Conservation (phyloP, 1,284 basidiomycete species). For the Pyrrhoderma noxium region DNA sequence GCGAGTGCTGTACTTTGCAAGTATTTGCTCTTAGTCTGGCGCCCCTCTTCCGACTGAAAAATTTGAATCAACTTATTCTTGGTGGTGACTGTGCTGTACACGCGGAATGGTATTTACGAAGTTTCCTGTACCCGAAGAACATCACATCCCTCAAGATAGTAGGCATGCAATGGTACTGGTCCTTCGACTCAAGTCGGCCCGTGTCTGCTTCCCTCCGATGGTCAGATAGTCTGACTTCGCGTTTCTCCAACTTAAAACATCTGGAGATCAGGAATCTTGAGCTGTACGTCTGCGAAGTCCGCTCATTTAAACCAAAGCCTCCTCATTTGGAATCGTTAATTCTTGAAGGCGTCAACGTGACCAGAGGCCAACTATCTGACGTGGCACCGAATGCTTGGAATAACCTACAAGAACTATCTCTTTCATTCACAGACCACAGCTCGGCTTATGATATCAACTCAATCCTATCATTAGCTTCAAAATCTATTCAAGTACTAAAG, state of each 20-base stretch:
- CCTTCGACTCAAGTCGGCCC: not conserved
- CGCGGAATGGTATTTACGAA: conserved; percentile 7
- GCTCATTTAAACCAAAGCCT: not conserved
- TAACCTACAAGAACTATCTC: conserved; percentile 2
- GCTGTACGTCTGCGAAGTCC: conserved; percentile 1
- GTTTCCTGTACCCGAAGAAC: not conserved
- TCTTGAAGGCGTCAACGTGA: conserved; percentile 5
- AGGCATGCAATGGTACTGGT: conserved; percentile 11
- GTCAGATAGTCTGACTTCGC: conserved; percentile 3
- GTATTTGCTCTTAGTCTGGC: conserved; percentile 2
- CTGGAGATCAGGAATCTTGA: conserved; percentile 10
- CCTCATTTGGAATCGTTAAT: conserved; percentile 6
- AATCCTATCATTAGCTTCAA: not conserved
- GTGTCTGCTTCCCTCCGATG: conserved; percentile 3
- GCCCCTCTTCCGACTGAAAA: conserved; percentile 5
- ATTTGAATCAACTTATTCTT: not conserved
- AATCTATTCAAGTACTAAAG: conserved; percentile 1
- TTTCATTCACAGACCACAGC: not conserved
- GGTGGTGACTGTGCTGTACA: conserved; percentile 8
- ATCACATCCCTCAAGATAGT: not conserved
- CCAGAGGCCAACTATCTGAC: not conserved
- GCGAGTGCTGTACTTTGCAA: not conserved
- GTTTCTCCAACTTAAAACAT: conserved; percentile 3
- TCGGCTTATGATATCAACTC: conserved; percentile 1
- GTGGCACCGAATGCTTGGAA: conserved; percentile 1